These are phyloP conservation scores for Trichoderma gamsii DNA, from an alignment of 495 filamentous ascomycete species.

Conservation along the genomic window DNA sequence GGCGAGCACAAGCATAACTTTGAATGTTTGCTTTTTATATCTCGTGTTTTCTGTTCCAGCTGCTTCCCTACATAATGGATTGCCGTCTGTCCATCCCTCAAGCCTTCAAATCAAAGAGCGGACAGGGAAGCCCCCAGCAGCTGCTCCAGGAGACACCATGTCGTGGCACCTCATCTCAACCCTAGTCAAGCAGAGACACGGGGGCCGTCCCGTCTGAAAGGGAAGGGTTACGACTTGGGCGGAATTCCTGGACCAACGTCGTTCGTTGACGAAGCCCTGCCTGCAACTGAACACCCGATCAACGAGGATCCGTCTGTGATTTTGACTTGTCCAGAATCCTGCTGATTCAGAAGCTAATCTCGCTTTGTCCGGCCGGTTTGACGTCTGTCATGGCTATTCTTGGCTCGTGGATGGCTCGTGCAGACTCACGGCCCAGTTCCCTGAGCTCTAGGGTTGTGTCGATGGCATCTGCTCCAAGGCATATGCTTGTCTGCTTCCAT, in stretches of 20 bases:
- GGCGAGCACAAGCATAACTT: background rate
- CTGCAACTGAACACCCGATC: background rate
- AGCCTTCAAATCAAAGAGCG: background rate
- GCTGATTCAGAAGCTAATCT: slow-evolving; percentile 4
- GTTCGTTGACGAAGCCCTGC: background rate
- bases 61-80: background rate
- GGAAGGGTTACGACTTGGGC: background rate
- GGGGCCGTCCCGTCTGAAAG: background rate
- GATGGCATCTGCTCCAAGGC: background rate
- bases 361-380: background rate
- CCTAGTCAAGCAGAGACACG: background rate
- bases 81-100: background rate
- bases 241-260: background rate
- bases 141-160: background rate
- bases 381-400: background rate
- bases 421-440: background rate
- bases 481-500: background rate
- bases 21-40: background rate
- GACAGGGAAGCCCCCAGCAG: background rate
- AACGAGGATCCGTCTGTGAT: background rate
- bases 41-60: background rate
- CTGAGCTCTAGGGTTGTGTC: background rate
- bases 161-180: slow-evolving; percentile 4
- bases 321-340: background rate
- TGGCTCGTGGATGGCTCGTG: background rate